phyloP scores from a whole-genome alignment of 106 monocot species.

The Xerophyta viscosa region DNA sequence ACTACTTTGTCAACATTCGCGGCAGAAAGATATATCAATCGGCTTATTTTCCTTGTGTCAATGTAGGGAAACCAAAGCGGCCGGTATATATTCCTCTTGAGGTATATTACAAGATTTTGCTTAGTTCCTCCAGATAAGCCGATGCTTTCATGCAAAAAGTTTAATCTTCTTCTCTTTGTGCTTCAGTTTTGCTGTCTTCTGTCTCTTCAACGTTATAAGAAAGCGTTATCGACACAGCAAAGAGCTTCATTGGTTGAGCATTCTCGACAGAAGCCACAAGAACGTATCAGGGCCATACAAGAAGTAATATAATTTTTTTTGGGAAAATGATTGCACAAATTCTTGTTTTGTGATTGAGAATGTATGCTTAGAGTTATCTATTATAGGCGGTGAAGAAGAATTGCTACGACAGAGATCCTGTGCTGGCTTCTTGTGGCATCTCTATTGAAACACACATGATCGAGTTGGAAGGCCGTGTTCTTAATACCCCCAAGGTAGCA shows the following conservation, averaged over 20 bases:
- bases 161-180: constrained; percentile 1
- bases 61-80: constrained; percentile 89
- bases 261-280: constrained; percentile 88
- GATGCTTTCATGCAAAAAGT: no score
- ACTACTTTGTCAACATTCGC: constrained; percentile 58
- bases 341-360: no score
- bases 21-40: constrained; percentile 38
- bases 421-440: constrained; percentile 67
- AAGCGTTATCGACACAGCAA: constrained; percentile 62
- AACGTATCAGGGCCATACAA: no score
- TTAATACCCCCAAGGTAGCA: constrained; percentile 81
- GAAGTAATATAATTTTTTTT: no score
- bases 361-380: no score
- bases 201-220: constrained; percentile 80
- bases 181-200: constrained; percentile 61
- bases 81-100: constrained; percentile 79
- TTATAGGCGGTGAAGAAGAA: constrained; percentile 45
- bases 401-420: constrained; percentile 69
- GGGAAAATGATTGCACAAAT: no score
- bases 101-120: constrained; percentile 23
- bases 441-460: constrained; percentile 52
- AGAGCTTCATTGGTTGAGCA: constrained; percentile 84
- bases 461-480: constrained; percentile 71
- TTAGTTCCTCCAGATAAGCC: no score
- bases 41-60: constrained; percentile 61